Evolutionary conservation across 2,329 filamentous ascomycete species (phyloP).

Genomic region (Falciphora oryzae): DNA sequence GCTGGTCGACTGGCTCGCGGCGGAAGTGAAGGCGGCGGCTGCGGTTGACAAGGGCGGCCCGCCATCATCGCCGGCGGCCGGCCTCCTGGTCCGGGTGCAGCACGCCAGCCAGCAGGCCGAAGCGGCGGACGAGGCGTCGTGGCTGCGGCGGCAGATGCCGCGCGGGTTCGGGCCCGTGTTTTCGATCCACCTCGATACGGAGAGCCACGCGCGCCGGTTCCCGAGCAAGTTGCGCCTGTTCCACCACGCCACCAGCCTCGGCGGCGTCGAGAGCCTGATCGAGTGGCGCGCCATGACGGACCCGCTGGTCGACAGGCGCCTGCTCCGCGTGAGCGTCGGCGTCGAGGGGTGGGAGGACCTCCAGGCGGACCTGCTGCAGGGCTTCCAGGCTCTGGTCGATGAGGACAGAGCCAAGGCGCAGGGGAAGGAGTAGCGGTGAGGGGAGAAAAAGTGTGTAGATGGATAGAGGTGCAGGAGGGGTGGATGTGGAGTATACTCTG

Average conservation of each 20-base stretch:
- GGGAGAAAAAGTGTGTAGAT: background rate
- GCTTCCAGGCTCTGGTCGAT: slow-evolving; percentile 50
- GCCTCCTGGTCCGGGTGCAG: slow-evolving; percentile 18
- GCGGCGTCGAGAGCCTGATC: slow-evolving; percentile 90
- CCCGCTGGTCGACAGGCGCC: slow-evolving; percentile 57
- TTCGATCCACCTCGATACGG: slow-evolving; percentile 58
- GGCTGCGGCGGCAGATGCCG: slow-evolving; percentile 86
- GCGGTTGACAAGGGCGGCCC: background rate
- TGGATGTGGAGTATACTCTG: too few relatives aligned
- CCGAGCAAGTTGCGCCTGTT: slow-evolving; percentile 78
- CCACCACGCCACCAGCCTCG: slow-evolving; percentile 90
- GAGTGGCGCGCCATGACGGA: slow-evolving; percentile 96
- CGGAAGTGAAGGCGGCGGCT: slow-evolving; percentile 32
- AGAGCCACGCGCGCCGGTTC: slow-evolving; percentile 57
- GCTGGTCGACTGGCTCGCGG: slow-evolving; percentile 67
- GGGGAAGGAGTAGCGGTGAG: background rate
- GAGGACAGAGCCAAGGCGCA: slow-evolving; percentile 19
- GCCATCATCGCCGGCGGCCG: slow-evolving; percentile 6
- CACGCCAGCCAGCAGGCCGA: slow-evolving; percentile 73
- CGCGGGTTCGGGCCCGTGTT: slow-evolving; percentile 88
- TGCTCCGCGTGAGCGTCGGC: slow-evolving; percentile 80
- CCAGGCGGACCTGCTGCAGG: slow-evolving; percentile 64
- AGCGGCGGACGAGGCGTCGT: slow-evolving; percentile 53
- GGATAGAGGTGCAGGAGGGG: background rate
- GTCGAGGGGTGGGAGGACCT: slow-evolving; percentile 85